phyloP scores from a whole-genome alignment of 177 flowering plant genomes.

The Tripterygium wilfordii region DNA sequence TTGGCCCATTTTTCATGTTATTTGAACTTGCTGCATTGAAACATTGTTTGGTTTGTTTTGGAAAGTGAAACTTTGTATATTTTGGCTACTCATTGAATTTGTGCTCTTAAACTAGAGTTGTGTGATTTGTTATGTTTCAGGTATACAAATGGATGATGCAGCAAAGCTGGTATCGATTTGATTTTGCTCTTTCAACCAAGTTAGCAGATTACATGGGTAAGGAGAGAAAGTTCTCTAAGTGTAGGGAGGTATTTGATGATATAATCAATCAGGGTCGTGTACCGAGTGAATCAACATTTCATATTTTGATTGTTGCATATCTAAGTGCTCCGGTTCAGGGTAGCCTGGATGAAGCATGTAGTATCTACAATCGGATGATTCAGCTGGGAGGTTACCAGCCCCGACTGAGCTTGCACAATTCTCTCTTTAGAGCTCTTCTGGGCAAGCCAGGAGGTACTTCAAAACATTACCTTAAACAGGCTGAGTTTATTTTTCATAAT shows the following conservation, averaged over 20 bases:
- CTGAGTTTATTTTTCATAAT: constrained; percentile 85
- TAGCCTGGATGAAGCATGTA: constrained; percentile 83
- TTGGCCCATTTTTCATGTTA: not conserved
- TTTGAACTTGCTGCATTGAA: too few relatives aligned
- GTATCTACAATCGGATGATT: constrained; percentile 86
- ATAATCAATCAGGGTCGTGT: constrained; percentile 79
- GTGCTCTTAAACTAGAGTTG: too few relatives aligned
- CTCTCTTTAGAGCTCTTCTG: constrained; percentile 76
- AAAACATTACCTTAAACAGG: constrained; percentile 75
- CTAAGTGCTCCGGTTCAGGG: constrained; percentile 62
- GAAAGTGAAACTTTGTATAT: too few relatives aligned
- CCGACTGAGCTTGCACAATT: constrained; percentile 75
- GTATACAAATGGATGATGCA: constrained; percentile 97
- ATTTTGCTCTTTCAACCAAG: constrained; percentile 82
- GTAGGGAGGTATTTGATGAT: constrained; percentile 81
- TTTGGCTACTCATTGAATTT: too few relatives aligned
- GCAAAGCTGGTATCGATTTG: constrained; percentile 77
- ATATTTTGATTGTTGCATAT: constrained; percentile 72
- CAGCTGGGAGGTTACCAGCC: constrained; percentile 92
- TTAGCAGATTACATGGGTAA: constrained; percentile 90
- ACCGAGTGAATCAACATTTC: constrained; percentile 92
- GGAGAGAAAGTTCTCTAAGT: constrained; percentile 71
- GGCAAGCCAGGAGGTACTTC: constrained; percentile 55
- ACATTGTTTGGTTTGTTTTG: too few relatives aligned
- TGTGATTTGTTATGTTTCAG: constrained; percentile 32